A percentile compares a stretch with the other conserved stretches of the same genome.
These are phyloP conservation scores for Eimeria zaria DNA, from an alignment of 169 alveolate species.

Conservation along the genomic window DNA sequence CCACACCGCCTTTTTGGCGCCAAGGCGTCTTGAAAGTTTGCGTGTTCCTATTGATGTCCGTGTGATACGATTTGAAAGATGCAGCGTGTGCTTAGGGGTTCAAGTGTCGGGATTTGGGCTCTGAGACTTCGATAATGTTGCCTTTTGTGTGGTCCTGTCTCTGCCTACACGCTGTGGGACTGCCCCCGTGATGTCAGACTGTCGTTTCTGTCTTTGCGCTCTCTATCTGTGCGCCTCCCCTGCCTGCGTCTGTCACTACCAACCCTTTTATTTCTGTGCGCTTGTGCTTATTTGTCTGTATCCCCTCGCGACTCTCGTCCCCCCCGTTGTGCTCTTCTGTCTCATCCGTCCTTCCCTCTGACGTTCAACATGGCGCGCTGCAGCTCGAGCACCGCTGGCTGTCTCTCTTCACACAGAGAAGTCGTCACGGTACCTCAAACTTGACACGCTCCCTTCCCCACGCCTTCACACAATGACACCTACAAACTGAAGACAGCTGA, in stretches of 20 bases:
- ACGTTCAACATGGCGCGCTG: background rate
- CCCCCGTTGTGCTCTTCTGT: background rate
- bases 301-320: background rate
- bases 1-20: background rate
- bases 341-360: background rate
- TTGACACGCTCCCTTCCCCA: background rate
- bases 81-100: background rate
- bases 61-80: background rate
- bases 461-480: background rate
- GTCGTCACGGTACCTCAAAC: background rate
- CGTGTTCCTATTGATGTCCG: background rate
- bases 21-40: background rate
- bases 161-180: background rate
- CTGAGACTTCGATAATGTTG: background rate
- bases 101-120: background rate
- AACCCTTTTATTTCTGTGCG: background rate
- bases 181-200: background rate
- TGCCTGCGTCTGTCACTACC: background rate
- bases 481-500: background rate
- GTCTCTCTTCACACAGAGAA: background rate
- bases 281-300: background rate
- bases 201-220: background rate
- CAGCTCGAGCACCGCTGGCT: background rate
- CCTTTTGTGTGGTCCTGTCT: background rate
- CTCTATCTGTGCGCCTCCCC: background rate